Percentiles rank a stretch among this genome's conserved stretches.
phyloP scores from a whole-genome alignment of 352 stramenopile species.

The Halophytophthora batemanensis region DNA sequence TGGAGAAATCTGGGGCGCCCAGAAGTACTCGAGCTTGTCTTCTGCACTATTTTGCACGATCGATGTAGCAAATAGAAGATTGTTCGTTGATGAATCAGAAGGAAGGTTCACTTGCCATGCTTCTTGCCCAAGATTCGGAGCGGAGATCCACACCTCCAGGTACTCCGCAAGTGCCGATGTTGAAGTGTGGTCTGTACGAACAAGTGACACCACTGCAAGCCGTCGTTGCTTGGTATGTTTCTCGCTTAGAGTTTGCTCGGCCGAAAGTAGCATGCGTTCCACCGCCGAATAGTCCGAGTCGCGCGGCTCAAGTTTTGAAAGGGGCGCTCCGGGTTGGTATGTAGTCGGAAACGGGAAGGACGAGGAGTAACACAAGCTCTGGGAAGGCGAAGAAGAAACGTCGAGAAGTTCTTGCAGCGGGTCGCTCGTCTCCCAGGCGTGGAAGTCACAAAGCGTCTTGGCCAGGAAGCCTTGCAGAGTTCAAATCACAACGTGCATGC shows the following conservation, averaged over 20 bases:
- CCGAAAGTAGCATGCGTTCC: conserved; percentile 11
- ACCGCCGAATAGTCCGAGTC: conserved; percentile 3
- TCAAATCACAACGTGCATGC: background rate
- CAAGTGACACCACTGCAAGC: conserved; percentile 12
- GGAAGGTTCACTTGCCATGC: conserved; percentile 7
- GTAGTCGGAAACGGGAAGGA: conserved; percentile 26
- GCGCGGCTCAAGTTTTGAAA: background rate
- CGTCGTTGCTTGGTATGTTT: conserved; percentile 1
- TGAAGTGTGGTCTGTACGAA: conserved; percentile 6
- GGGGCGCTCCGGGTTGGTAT: background rate
- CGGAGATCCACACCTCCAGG: conserved; percentile 17
- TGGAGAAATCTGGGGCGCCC: conserved; percentile 7
- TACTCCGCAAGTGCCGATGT: conserved; percentile 15
- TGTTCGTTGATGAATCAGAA: background rate
- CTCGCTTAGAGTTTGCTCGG: conserved; percentile 2
- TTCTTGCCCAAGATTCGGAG: background rate
- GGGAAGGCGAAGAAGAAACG: background rate
- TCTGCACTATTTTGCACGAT: conserved; percentile 4
- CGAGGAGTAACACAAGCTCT: conserved; percentile 30
- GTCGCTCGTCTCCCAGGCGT: conserved; percentile 18
- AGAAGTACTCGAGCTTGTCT: conserved; percentile 19
- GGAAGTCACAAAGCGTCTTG: conserved; percentile 34
- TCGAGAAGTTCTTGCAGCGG: conserved; percentile 13
- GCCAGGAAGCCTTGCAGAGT: conserved; percentile 34
- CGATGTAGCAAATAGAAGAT: conserved; percentile 17